phyloP scores from a whole-genome alignment of 768 basidiomycete species.

The Suillus americanus region DNA sequence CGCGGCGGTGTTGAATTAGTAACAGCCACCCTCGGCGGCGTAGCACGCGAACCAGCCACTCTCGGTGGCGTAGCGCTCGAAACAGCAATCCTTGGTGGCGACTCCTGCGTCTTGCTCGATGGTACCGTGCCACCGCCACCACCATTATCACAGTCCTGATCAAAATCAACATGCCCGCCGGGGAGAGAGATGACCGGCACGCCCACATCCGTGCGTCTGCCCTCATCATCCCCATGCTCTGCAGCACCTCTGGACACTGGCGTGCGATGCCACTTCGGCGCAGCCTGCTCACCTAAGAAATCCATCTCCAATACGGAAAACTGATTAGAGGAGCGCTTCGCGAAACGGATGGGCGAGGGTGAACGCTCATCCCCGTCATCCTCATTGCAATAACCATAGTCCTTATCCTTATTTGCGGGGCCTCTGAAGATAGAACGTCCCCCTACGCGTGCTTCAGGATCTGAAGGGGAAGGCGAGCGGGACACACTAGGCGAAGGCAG shows the following conservation, averaged over 20 bases:
- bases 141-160: neutral
- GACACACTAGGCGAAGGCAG: slow-evolving; percentile 1
- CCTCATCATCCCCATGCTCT: neutral
- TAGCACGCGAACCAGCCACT: neutral
- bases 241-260: neutral
- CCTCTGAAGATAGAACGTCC: neutral
- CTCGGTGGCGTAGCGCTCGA: neutral
- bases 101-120: neutral
- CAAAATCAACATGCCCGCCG: slow-evolving; percentile 2
- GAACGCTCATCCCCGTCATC: slow-evolving; percentile 4
- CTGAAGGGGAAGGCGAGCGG: slow-evolving; percentile 2
- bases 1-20: neutral
- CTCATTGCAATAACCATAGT: neutral
- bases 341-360: slow-evolving; percentile 2
- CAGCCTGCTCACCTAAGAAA: neutral
- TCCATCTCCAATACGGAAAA: slow-evolving; percentile 2
- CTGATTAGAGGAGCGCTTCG: slow-evolving; percentile 2
- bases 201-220: neutral
- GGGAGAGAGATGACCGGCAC: neutral
- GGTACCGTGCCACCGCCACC: neutral
- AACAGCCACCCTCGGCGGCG: neutral
- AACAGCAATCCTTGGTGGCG: slow-evolving; percentile 1
- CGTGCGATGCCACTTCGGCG: slow-evolving; percentile 2
- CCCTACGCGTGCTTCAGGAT: neutral
- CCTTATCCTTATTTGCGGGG: neutral